These are phyloP conservation scores for Cyclocybe aegerita DNA, from an alignment of 768 basidiomycete species.

Conservation along the genomic window DNA sequence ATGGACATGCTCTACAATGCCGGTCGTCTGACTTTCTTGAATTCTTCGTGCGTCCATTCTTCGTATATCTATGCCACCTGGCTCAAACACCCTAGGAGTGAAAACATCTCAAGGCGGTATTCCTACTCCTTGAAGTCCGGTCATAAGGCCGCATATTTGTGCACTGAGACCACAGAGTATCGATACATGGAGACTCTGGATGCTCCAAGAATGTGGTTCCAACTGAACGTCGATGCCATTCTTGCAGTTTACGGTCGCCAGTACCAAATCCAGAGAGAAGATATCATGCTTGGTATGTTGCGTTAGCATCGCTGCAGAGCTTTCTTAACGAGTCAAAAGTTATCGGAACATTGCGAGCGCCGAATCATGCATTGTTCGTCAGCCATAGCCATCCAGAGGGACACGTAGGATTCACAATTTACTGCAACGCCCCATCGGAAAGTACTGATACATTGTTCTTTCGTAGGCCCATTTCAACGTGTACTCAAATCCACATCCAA, in stretches of 20 bases:
- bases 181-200: constrained; percentile 62
- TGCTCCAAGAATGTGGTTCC: constrained; percentile 74
- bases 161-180: constrained; percentile 70
- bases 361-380: constrained; percentile 75
- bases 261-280: constrained; percentile 56
- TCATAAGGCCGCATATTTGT: constrained; percentile 65
- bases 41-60: constrained; percentile 33
- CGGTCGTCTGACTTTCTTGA: constrained; percentile 13
- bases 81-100: constrained; percentile 21
- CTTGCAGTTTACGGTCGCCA: constrained; percentile 49
- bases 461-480: constrained; percentile 69
- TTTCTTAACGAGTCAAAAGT: constrained; percentile 29
- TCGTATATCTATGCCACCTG: background rate
- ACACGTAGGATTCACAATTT: constrained; percentile 26
- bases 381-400: constrained; percentile 61
- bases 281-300: constrained; percentile 50
- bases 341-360: constrained; percentile 68
- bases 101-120: constrained; percentile 51
- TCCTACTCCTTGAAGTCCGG: constrained; percentile 61
- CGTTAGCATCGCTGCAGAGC: background rate
- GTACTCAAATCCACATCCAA: constrained; percentile 46
- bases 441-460: background rate
- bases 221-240: constrained; percentile 63
- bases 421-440: background rate
- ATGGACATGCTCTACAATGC: constrained; percentile 23